Base-by-base conservation (phyloP, 352 stramenopile species). In the Blastocystis sp. region DNA sequence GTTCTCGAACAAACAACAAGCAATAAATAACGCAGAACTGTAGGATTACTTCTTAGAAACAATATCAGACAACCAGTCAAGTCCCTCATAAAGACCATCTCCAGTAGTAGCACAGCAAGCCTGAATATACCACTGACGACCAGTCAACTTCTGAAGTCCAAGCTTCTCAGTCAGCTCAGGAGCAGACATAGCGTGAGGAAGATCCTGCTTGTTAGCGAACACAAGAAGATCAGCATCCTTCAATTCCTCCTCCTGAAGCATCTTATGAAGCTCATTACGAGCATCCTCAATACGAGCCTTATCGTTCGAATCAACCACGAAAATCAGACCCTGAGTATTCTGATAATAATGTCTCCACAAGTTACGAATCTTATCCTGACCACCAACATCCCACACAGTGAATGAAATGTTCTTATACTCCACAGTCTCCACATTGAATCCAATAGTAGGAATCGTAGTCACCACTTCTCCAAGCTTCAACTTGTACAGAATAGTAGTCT, bases 391-490 rank as follows among this genome's bases (percentile, higher is more conserved):
- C 95, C 95, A 98, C 77, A 98, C 94, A 86, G 94, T 98, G 92
- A 98, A 98, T 88, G 92, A 96, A 91, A 98, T 97, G 91, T 98
- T 98, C 91, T 98, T 98, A 93, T 98, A 99, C 90, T 98, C 94
- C 69, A 99, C 95, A 84, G 94, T 98, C 91, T 99, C 96, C 56
- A 99, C 96, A 89, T 99, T 99, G 91, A 99, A 99, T 38, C 91
- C 89, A 79, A 89, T 94, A 72, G 56, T 76, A 40, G 59, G 36
- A 77, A 71, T 87, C 59, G 95, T 98, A 63, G 95, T 98, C 69
- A 98, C 94, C 79, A 97, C 94, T 90, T 97, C 91, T 78, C 92
- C 91, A 14, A 95, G 88, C 90, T 95, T 95, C 84, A 96, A 90
- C 89, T 95, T 95, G 89, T 95, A 95, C 49, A 89, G 87, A 85